Conservation (phyloP, 805 yeast species). For the Cyberlindnera amylophila region DNA sequence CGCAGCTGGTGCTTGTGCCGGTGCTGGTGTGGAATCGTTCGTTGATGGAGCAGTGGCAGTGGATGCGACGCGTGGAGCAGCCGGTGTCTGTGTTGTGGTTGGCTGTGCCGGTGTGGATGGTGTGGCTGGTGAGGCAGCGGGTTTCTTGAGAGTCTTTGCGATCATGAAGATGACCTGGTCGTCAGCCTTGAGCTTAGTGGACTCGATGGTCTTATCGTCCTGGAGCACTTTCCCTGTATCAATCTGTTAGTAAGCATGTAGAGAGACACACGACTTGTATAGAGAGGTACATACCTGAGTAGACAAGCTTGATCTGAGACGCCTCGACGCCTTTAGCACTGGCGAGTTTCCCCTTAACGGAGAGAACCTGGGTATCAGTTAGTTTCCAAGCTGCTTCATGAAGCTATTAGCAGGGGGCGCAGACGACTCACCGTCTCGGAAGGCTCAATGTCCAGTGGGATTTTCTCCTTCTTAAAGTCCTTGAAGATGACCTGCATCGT, state of each 20-base stretch:
- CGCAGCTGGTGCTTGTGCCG: constrained; percentile 22
- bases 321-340: constrained; percentile 63
- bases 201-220: constrained; percentile 71
- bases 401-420: not conserved
- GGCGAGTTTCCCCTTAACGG: constrained; percentile 74
- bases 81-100: constrained; percentile 16
- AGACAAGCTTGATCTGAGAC: constrained; percentile 80
- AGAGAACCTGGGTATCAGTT: constrained; percentile 38
- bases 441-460: constrained; percentile 72
- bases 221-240: constrained; percentile 70
- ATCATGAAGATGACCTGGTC: constrained; percentile 94
- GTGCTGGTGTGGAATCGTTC: too few species aligned
- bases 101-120: constrained; percentile 18
- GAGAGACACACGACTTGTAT: too few species aligned
- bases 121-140: constrained; percentile 23
- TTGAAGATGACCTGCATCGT: constrained; percentile 77
- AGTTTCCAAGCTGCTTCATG: not conserved
- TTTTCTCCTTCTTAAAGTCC: constrained; percentile 88
- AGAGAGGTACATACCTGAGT: constrained; percentile 51
- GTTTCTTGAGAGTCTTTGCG: constrained; percentile 9
- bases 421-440: constrained; percentile 63
- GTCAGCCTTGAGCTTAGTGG: constrained; percentile 71
- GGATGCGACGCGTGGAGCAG: constrained; percentile 27
- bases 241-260: too few species aligned
- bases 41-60: constrained; percentile 24